Evolutionary conservation across 2,329 filamentous ascomycete genomes (phyloP), one percentile per base, ranked within the genome.

Genomic region (Monilinia fructigena): DNA sequence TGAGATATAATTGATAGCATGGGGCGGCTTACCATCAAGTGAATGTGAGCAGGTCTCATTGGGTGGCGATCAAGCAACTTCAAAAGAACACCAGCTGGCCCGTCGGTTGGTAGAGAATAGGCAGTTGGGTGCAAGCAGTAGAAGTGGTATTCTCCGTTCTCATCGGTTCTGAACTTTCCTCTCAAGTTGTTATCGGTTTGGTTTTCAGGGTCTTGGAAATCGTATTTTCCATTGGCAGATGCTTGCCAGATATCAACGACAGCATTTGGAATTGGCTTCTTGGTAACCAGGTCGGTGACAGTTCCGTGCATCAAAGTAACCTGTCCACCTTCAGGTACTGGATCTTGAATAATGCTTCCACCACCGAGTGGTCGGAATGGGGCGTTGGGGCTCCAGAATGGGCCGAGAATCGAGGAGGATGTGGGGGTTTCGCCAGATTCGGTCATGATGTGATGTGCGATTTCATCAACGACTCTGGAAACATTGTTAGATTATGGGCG

Each of bases 361-460:
- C 82, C 84, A 60, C 90, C 92, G 74, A 90, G 90, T n/a, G 86
- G 79, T 56, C 88, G 84, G 67, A 84, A 79, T 6, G 92, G 91
- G 0, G 91, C 86, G 71, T 93, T 84, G 54, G 86, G 83, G 7
- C 91, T 85, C 85, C 91, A 96, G 80, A 96, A 96, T 1, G 92
- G 92, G 0, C 92, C 92, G 0, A 96, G 84, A 70, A 96, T 92
- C 52, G 92, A 87, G 4, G 90, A 90, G 2, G 90, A 73, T 7
- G 71, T 75, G 23, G 72, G 70, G 20, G 38, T 56, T 26, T 66
- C 28, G 64, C 68, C 69, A 40, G 66, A 50, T 12, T 74, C 73
- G 52, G 69, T 68, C 56, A 71, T 63, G n/a, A 71, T 54, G 23
- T 69, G 69, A 67, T 74, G 70, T 40, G 70, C 68, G 56, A 75